Conservation (phyloP, 257 asterid genomes). For the Nicotiana benthamiana region DNA sequence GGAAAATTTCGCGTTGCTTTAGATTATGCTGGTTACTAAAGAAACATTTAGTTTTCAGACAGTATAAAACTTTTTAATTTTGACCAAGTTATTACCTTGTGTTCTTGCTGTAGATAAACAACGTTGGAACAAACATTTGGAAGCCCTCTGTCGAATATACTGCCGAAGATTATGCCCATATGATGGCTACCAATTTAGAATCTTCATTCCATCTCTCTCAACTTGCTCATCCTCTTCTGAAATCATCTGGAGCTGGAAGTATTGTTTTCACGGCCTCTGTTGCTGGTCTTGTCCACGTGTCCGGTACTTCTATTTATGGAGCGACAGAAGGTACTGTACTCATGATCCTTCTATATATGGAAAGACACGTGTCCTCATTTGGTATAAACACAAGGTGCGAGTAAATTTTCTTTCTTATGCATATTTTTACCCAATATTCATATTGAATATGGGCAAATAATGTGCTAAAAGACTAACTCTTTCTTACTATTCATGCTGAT, state of each 20-base stretch:
- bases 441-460: background rate
- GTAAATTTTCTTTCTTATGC: background rate
- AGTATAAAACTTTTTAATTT: background rate
- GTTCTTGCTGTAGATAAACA: slow-evolving; percentile 47
- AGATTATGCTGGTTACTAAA: no score
- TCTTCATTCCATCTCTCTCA: slow-evolving; percentile 80
- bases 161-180: slow-evolving; percentile 57
- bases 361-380: background rate
- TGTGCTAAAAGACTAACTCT: background rate
- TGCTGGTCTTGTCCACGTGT: slow-evolving; percentile 61
- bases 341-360: background rate
- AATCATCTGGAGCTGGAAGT: slow-evolving; percentile 67
- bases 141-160: slow-evolving; percentile 70
- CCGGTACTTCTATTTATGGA: slow-evolving; percentile 79
- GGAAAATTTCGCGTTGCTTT: background rate
- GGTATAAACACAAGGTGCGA: background rate
- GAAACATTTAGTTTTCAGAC: background rate
- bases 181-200: slow-evolving; percentile 83
- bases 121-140: slow-evolving; percentile 87
- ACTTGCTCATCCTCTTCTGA: slow-evolving; percentile 79
- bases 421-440: background rate
- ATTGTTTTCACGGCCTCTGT: slow-evolving; percentile 78
- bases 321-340: slow-evolving; percentile 60
- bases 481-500: background rate
- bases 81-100: background rate